These are phyloP conservation scores for Leavenworthia alabamica DNA, from an alignment of 345 rosid genomes.

Conservation along the genomic window DNA sequence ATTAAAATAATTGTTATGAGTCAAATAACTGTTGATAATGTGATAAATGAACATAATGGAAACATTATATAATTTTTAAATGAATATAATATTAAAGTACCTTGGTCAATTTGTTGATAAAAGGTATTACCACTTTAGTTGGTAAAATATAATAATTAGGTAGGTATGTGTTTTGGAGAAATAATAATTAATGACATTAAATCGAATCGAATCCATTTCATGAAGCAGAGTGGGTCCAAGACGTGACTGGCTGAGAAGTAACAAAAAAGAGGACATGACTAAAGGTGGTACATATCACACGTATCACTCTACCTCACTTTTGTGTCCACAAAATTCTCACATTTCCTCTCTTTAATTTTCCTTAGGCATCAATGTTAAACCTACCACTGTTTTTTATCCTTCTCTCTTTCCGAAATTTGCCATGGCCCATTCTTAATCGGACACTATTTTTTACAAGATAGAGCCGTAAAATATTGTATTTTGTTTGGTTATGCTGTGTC, in stretches of 20 bases:
- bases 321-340: conserved; percentile 17
- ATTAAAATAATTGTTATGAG: no score
- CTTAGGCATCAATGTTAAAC: background rate
- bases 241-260: no score
- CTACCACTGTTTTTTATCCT: background rate
- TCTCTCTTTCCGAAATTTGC: no score
- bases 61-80: background rate
- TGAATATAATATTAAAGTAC: background rate
- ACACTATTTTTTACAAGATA: no score
- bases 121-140: background rate
- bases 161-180: conserved; percentile 1
- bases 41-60: background rate
- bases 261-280: conserved; percentile 17
- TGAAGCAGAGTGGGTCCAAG: conserved; percentile 23
- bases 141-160: background rate
- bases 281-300: conserved; percentile 29
- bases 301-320: conserved; percentile 21
- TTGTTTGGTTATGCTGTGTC: no score
- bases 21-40: no score
- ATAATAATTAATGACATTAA: background rate
- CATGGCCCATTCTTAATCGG: no score
- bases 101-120: background rate
- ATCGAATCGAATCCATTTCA: conserved; percentile 11
- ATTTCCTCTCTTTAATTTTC: background rate
- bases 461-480: no score